These are phyloP conservation scores for Ustilaginoidea virens DNA, from an alignment of 2,329 filamentous ascomycete species.

Conservation along the genomic window DNA sequence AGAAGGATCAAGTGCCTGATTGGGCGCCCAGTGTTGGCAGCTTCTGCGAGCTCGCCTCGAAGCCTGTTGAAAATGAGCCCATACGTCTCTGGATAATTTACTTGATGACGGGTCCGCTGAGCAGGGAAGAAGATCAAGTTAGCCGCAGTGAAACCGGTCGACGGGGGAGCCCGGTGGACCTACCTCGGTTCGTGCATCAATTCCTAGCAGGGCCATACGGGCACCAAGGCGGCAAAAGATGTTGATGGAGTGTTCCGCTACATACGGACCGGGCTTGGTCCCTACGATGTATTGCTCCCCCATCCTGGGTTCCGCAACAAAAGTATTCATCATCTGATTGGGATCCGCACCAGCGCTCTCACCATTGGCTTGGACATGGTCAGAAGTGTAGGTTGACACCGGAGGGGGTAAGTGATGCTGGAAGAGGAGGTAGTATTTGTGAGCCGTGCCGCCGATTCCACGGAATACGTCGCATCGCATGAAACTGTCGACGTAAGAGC, in stretches of 20 bases:
- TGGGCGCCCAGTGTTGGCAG: slow-evolving; percentile 49
- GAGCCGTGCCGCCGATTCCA: slow-evolving; percentile 79
- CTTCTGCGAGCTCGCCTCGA: slow-evolving; percentile 56
- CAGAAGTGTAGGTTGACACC: slow-evolving; percentile 66
- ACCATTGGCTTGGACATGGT: slow-evolving; percentile 9
- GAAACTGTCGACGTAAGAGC: slow-evolving; percentile 85
- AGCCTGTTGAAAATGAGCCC: slow-evolving; percentile 68
- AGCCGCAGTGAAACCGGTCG: too few species aligned
- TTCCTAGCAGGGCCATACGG: slow-evolving; percentile 68
- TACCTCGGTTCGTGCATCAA: slow-evolving; percentile 84
- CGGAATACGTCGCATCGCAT: slow-evolving; percentile 88
- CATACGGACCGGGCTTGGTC: slow-evolving; percentile 68
- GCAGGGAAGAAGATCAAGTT: neutral
- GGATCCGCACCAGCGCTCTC: slow-evolving; percentile 44
- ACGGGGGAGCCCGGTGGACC: slow-evolving; percentile 10
- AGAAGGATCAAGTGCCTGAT: slow-evolving; percentile 82
- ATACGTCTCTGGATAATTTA: slow-evolving; percentile 90
- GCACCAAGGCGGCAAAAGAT: slow-evolving; percentile 74
- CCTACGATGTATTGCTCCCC: slow-evolving; percentile 71
- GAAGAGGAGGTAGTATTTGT: slow-evolving; percentile 97
- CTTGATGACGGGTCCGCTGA: slow-evolving; percentile 71
- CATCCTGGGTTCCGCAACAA: slow-evolving; percentile 38
- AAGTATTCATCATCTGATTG: slow-evolving; percentile 59
- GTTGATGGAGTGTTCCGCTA: slow-evolving; percentile 74
- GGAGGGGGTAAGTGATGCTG: slow-evolving; percentile 88